These are phyloP conservation scores for Fusarium setosum DNA, from an alignment of 2,329 filamentous ascomycete species.

Conservation along the genomic window DNA sequence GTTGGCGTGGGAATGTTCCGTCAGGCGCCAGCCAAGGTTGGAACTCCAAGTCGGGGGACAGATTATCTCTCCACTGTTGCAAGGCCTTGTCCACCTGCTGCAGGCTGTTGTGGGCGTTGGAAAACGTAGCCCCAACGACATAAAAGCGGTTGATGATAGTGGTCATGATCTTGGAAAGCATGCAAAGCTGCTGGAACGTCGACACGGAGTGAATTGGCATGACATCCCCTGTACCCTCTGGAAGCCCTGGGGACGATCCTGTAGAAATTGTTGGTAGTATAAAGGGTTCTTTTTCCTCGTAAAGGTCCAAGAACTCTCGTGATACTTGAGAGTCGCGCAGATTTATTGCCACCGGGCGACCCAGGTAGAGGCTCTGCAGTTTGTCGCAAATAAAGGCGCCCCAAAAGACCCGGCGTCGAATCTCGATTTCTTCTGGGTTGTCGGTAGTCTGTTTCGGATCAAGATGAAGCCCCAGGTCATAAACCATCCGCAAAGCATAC, in stretches of 20 bases:
- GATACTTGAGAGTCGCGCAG: constrained; percentile 38
- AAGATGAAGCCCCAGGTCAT: constrained; percentile 53
- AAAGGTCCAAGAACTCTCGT: constrained; percentile 29
- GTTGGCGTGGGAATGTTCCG: neutral
- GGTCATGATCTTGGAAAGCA: constrained; percentile 51
- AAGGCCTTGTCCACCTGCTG: constrained; percentile 1
- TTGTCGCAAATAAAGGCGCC: constrained; percentile 47
- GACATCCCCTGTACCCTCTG: neutral
- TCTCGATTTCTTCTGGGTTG: constrained; percentile 44
- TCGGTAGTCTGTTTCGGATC: constrained; percentile 40
- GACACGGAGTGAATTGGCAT: constrained; percentile 46
- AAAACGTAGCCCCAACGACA: constrained; percentile 7
- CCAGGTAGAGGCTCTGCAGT: constrained; percentile 45
- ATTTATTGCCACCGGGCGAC: constrained; percentile 40
- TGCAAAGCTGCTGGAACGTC: constrained; percentile 49
- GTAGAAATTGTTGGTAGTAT: neutral
- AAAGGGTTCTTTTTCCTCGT: constrained; percentile 38
- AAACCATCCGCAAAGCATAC: constrained; percentile 54
- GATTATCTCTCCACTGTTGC: neutral
- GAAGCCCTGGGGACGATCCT: neutral
- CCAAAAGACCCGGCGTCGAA: constrained; percentile 48
- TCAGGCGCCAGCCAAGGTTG: neutral
- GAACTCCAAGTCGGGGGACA: neutral
- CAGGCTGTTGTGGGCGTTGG: constrained; percentile 5
- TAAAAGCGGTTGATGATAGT: constrained; percentile 41